Evolutionary conservation across 2,329 filamentous ascomycete genomes (phyloP).

Genomic region (Thielaviopsis populi): DNA sequence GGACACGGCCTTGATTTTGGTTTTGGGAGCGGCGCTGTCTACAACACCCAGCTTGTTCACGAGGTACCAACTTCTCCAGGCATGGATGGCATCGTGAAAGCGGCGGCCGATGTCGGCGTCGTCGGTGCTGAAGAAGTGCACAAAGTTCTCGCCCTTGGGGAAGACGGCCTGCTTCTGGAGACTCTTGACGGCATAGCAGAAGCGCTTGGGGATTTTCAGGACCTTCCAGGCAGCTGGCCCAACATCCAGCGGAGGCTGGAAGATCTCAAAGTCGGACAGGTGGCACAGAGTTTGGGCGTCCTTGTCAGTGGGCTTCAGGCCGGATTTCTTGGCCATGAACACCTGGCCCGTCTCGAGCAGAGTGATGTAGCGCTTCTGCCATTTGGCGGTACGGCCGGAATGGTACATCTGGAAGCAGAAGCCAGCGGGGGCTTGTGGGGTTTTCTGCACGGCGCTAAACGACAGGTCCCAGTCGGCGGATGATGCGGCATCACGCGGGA

Average conservation of each 20-base stretch:
- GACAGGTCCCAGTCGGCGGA: conserved; percentile 49
- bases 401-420: conserved; percentile 61
- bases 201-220: conserved; percentile 69
- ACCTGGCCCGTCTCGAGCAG: conserved; percentile 61
- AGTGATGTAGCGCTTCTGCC: conserved; percentile 72
- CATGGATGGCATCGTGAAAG: conserved; percentile 58
- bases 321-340: conserved; percentile 51
- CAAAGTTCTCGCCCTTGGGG: conserved; percentile 66
- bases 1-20: neutral
- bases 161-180: conserved; percentile 82
- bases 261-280: conserved; percentile 84
- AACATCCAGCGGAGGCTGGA: conserved; percentile 45
- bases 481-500: conserved; percentile 44
- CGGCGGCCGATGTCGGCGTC: conserved; percentile 49
- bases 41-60: conserved; percentile 45
- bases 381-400: conserved; percentile 68
- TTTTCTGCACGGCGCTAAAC: conserved; percentile 44
- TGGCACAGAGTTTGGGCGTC: conserved; percentile 62
- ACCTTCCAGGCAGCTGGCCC: conserved; percentile 35
- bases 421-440: conserved; percentile 45
- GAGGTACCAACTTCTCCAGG: conserved; percentile 86
- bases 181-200: conserved; percentile 79
- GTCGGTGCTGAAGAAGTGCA: conserved; percentile 80
- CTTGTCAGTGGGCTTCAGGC: conserved; percentile 45
- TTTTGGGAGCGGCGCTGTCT: conserved; percentile 22